Base-by-base conservation (phyloP, 2,329 filamentous ascomycete genomes). In the Cercospora sp. region DNA sequence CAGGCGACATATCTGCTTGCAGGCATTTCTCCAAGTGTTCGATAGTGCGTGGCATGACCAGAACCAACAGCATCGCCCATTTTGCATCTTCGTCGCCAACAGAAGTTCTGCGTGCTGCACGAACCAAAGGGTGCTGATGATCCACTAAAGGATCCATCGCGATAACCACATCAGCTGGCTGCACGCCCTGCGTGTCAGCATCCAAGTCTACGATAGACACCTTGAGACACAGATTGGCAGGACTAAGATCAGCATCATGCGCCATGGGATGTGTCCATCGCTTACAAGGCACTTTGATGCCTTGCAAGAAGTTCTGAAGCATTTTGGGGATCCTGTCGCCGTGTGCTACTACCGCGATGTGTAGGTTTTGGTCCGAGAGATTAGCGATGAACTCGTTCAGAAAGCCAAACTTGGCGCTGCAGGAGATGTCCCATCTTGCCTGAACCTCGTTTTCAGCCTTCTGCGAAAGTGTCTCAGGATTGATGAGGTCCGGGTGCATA, bases 21-120 rank as follows among this genome's bases (percentile, higher is more conserved):
- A 83, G 66, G 60, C 79, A 82, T 9, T 76, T 76, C 64, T 83
- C 78, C 60, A 83, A 78, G 69, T 84, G 83, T 64, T 83, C 80
- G 3, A 83, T 72, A 0, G 81, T 78, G 42, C 76, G 73, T 1
- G 81, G 80, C 33, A 82, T 78, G 1, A 83, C 79, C 1, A 83
- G 71, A 26, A 79, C 78, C 9, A 83, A 69, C 3, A 82, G 59
- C 42, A 72, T 64, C 4, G 71, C 67, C 70, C 71, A 73, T 20
- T 58, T 63, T 45, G 59, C 63, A 31, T 65, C 9, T 2, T 55
- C 48, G 7, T 55, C 64, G 5, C 59, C 60, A 13, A 23, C 48
- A 16, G 23, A 12, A 0, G 36, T 57, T 20, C 66, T 62, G 13
- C 71, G 63, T 9, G 60, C 65, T 18, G 68, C 64, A 4, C 68